Evolutionary conservation across 208 protist genomes (phyloP), one percentile per base, ranked within the genome.

Genomic region (Strigomonas oncopelti): DNA sequence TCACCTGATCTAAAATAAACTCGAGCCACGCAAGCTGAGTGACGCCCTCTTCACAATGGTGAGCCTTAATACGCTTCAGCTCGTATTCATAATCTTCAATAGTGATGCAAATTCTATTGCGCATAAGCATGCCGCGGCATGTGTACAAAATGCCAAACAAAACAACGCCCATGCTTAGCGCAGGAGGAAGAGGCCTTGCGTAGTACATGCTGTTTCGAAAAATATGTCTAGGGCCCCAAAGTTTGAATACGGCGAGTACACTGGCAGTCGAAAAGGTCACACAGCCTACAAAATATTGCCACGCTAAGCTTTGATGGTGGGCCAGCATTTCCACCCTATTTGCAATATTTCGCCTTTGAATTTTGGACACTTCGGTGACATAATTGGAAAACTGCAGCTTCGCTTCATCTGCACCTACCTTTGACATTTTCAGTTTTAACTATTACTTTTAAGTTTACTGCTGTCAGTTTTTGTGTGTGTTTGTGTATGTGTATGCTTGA

Each of bases 71-170:
- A 31, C 87, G 77, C 48, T 96, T 96, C 34, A 96, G 63, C 64
- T 96, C 91, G 61, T 96, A 96, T 51, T 96, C 91, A 58, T 93
- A 96, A 69, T 96, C 91, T 51, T 96, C 91, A 65, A 96, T 96
- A 77, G 90, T 87, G 48, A 81, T 91, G 52, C 85, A 92, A 70
- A 94, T 92, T 5, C 84, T 76, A 62, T 90, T 92, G 27, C 86
- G 72, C 82, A 96, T 96, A 11, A 94, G 72, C 88, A 94, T 93
- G 20, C 84, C 84, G 22, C 91, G 81, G 69, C 86, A 93, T 3
- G 87, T 96, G 68, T 87, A 96, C 45, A 87, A 29, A 32, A 96
- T 75, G 14, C 86, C 87, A 69, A 93, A 96, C 68, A 96, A 69
- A 22, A 85, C 81, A 59, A 94, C 62, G 34, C 91, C 88, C 86